Conservation (phyloP, 73 alveolate genomes). For the Durusdinium trenchii region DNA sequence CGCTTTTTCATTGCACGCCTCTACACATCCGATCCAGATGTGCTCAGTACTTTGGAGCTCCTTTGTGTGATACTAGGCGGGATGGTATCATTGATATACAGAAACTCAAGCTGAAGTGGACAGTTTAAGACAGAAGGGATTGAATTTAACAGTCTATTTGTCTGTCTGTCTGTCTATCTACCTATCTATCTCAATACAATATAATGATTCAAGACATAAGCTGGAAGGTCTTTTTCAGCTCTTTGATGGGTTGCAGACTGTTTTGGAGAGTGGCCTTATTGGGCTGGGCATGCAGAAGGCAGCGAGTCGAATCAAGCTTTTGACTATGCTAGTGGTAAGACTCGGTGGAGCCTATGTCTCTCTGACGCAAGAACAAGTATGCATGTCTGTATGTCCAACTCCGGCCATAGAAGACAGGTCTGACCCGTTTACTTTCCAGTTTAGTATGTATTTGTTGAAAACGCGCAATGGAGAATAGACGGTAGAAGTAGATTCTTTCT, state of each 20-base stretch:
- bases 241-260: conserved; percentile 77
- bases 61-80: conserved; percentile 31
- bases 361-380: neutral
- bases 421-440: neutral
- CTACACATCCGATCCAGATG: conserved; percentile 50
- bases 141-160: neutral
- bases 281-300: conserved; percentile 10
- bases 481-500: neutral
- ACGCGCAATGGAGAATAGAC: no score
- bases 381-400: neutral
- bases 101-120: neutral
- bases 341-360: conserved; percentile 65
- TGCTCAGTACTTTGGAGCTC: neutral
- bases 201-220: neutral
- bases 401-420: neutral
- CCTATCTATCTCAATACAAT: no score
- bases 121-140: neutral
- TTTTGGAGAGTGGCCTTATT: conserved; percentile 23
- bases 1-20: conserved; percentile 5
- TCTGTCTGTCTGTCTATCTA: neutral
- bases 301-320: conserved; percentile 2
- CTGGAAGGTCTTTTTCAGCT: conserved; percentile 61
- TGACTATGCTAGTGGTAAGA: conserved; percentile 57
- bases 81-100: neutral
- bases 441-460: no score